A percentile compares a stretch with the other conserved stretches of the same genome.
Conservation (phyloP, 1,139 yeast genomes). For the Blastobotrys elegans region DNA sequence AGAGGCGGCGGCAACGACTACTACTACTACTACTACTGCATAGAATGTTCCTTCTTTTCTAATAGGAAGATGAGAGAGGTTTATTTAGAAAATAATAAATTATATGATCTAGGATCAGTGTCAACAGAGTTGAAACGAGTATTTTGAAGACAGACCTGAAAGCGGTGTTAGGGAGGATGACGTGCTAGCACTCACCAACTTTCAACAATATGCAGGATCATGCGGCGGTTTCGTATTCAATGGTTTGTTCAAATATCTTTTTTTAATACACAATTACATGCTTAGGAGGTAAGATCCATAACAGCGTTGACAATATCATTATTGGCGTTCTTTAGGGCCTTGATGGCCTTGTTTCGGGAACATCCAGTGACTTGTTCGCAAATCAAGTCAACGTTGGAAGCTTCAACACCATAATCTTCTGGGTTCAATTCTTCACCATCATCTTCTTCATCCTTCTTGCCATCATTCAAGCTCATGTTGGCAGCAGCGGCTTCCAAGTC, state of each 20-base stretch:
- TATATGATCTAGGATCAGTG: not conserved
- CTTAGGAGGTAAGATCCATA: conserved; percentile 58
- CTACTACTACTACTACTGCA: not conserved
- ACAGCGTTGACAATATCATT: conserved; percentile 96
- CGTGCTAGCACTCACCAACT: too few species aligned
- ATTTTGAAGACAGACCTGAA: too few species aligned
- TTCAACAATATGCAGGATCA: too few species aligned
- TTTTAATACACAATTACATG: not conserved
- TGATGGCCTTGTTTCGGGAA: conserved; percentile 83
- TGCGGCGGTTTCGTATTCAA: not conserved
- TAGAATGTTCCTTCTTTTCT: not conserved
- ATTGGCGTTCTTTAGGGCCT: conserved; percentile 82
- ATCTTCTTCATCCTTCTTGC: conserved; percentile 27
- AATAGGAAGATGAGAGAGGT: not conserved
- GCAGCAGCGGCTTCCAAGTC: conserved; percentile 81
- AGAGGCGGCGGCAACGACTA: not conserved
- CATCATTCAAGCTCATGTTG: conserved; percentile 23
- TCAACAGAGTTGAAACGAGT: not conserved
- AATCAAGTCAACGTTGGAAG: conserved; percentile 75
- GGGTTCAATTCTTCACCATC: conserved; percentile 50
- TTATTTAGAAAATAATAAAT: not conserved
- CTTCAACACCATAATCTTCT: conserved; percentile 72
- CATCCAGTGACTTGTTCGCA: conserved; percentile 79
- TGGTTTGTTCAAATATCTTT: not conserved
- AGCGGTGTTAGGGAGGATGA: too few species aligned